phyloP scores from a whole-genome alignment of 768 basidiomycete species.

The Leccinum fibrillosum region DNA sequence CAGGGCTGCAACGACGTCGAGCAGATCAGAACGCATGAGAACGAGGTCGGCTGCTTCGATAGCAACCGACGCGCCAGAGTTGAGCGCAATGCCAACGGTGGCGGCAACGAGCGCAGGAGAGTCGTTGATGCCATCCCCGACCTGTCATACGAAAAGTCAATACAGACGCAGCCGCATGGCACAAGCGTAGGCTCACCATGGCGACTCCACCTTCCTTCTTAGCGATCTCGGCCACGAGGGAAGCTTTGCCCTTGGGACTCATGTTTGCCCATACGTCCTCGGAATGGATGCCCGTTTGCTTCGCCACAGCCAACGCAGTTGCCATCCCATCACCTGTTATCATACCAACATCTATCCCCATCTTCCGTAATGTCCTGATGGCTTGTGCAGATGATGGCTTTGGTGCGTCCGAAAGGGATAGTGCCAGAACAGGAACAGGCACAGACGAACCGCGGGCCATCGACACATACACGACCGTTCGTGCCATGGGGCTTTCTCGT shows the following conservation, averaged over 20 bases:
- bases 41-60: constrained; percentile 98
- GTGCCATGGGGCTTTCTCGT: constrained; percentile 67
- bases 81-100: constrained; percentile 94
- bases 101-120: constrained; percentile 96
- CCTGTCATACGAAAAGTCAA: constrained; percentile 41
- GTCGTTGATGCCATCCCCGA: constrained; percentile 99
- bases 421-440: constrained; percentile 65
- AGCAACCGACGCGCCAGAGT: constrained; percentile 94
- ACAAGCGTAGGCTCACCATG: constrained; percentile 59
- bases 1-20: constrained; percentile 96
- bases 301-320: constrained; percentile 83
- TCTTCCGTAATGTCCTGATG: constrained; percentile 71
- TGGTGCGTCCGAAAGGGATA: constrained; percentile 85
- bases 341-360: constrained; percentile 93
- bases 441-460: constrained; percentile 39
- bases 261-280: constrained; percentile 89
- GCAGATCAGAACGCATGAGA: constrained; percentile 93
- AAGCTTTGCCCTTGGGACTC: constrained; percentile 94
- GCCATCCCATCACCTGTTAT: constrained; percentile 87
- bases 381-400: constrained; percentile 84
- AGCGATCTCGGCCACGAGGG: constrained; percentile 77
- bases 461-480: constrained; percentile 87
- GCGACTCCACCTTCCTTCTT: constrained; percentile 75
- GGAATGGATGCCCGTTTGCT: constrained; percentile 80
- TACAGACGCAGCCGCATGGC: neutral